Conservation (phyloP, 108 stramenopile species). For the Nitzschia sp. region DNA sequence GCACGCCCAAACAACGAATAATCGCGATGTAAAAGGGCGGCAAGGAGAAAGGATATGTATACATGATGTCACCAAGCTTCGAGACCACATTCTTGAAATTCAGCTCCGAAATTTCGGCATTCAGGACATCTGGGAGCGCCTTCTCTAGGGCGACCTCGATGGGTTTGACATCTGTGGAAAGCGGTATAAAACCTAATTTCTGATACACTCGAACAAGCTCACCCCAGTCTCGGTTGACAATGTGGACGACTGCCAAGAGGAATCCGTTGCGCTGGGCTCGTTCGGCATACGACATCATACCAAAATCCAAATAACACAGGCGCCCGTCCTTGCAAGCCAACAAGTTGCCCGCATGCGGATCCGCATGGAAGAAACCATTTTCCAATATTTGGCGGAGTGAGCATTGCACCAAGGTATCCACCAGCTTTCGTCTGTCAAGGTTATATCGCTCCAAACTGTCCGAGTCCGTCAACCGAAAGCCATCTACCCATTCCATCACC, state of each 20-base stretch:
- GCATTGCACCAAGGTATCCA: conserved; percentile 95
- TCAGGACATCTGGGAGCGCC: conserved; percentile 93
- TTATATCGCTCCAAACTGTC: conserved; percentile 65
- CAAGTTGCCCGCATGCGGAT: conserved; percentile 80
- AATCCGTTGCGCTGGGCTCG: conserved; percentile 89
- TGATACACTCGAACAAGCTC: conserved; percentile 86
- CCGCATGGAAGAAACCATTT: conserved; percentile 83
- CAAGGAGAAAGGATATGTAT: conserved; percentile 94
- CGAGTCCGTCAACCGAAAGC: conserved; percentile 85
- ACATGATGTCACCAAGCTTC: conserved; percentile 96
- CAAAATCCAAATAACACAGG: conserved; percentile 94
- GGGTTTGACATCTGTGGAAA: conserved; percentile 79
- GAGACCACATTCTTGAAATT: conserved; percentile 97
- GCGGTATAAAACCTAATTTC: conserved; percentile 92
- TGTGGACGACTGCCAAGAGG: conserved; percentile 94
- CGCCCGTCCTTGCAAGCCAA: conserved; percentile 82
- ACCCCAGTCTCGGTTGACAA: conserved; percentile 95
- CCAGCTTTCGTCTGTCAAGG: conserved; percentile 75
- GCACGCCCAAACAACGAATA: conserved; percentile 94
- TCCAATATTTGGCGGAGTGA: conserved; percentile 92
- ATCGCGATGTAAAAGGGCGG: conserved; percentile 98
- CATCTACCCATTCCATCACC: conserved; percentile 97
- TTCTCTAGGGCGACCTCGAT: conserved; percentile 89
- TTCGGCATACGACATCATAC: conserved; percentile 95
- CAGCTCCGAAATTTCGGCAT: conserved; percentile 89